Conservation (phyloP, 73 alveolate genomes). For the Paramecium biaurelia region DNA sequence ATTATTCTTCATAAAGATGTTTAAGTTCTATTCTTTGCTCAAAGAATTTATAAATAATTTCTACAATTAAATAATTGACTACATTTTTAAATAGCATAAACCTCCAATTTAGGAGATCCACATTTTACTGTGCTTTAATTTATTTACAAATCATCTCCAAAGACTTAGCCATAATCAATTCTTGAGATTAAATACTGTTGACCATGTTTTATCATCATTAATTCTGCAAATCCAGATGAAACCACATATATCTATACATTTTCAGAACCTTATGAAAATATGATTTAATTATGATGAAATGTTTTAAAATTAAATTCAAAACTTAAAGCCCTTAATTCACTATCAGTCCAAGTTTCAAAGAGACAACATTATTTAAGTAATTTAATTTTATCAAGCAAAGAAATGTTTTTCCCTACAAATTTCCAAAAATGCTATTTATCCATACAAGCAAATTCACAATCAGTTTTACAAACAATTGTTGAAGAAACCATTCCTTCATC, state of each 20-base stretch:
- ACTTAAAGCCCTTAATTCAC: not conserved
- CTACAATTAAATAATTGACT: not conserved
- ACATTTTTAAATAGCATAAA: constrained; percentile 3
- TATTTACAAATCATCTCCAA: constrained; percentile 5
- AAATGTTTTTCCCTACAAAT: constrained; percentile 6
- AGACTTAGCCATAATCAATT: not conserved
- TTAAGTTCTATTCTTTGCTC: not conserved
- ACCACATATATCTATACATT: not conserved
- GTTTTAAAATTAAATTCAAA: not conserved
- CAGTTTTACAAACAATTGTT: not conserved
- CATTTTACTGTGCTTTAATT: constrained; percentile 9
- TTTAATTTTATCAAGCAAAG: not conserved
- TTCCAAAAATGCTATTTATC: constrained; percentile 39
- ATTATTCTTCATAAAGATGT: not conserved
- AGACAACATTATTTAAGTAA: not conserved
- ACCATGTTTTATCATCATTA: not conserved
- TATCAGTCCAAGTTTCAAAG: not conserved
- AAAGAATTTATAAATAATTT: not conserved
- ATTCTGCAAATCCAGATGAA: constrained; percentile 7
- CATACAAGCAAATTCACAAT: constrained; percentile 44
- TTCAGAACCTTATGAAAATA: not conserved
- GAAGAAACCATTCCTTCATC: constrained; percentile 28
- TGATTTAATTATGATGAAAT: not conserved
- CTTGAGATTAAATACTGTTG: not conserved
- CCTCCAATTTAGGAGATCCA: constrained; percentile 10